Base-by-base conservation (phyloP, 192 early-diverging fungal genomes). In the Coemansia sp. region DNA sequence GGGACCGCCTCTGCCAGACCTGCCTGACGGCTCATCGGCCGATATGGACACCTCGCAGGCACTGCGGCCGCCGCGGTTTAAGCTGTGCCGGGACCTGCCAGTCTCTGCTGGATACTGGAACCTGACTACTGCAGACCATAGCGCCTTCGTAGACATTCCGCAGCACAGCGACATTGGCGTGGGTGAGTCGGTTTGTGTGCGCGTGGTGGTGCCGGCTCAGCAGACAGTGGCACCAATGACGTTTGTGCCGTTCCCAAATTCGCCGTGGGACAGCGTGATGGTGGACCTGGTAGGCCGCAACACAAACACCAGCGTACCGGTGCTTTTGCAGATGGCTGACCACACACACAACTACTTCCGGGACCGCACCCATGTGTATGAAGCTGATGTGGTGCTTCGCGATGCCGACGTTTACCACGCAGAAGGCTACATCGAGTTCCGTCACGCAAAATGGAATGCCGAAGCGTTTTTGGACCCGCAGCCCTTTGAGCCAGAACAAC, bases 391-490 rank as follows among this genome's bases (percentile, higher is more conserved):
- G 23, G 32, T 48, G 29, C 35, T 85, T 32, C 64, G 69, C 3
- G 79, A 85, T 43, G 57, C 41, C 2, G 84, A 82, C 23, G 29
- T 37, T n/a, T 85, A 66, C 65, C 8, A 29, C 12, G 50, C 82
- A 2, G 58, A 66, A 21, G 73, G 70, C 0, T 53, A 55, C 17
- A 39, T 85, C 5, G 84, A 85, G 64, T 84, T 67, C 64, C 55
- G 70, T 8, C 69, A 76, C 19, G 84, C 73, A 3, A 8, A 66
- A 4, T 85, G 83, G 76, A 85, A 85, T 50, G 72, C 82, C 32
- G 82, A 85, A 58, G 50, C 21, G n/a, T 67, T 56, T 6, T 60
- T 82, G 47, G 58, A 65, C 2, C 56, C 59, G 2, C 60, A 67
- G 39, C 23, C 59, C 0, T 85, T 83, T 17, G 35, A 59, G 3